Evolutionary conservation across 2,329 filamentous ascomycete genomes (phyloP), one percentile per base, ranked within the genome.

Genomic region (Sporothrix sp.): DNA sequence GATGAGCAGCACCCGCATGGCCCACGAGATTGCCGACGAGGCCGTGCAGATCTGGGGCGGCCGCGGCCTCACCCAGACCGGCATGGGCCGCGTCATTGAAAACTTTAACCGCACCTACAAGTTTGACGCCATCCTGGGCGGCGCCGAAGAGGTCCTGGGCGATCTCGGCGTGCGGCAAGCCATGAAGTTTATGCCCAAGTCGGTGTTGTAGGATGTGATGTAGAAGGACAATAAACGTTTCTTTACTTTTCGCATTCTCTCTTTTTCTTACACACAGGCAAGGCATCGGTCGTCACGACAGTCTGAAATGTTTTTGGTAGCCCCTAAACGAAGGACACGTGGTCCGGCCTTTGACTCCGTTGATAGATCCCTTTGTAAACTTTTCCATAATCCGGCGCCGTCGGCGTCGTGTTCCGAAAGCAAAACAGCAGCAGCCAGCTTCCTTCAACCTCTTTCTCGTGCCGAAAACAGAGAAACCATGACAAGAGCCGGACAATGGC

Each of bases 1-100:
- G 70, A 85, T 84, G 66, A 85, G 81, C 66, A 71, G 75, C 42
- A 94, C 88, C 5, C 78, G 86, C 28, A 80, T 81, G 36, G 85
- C 87, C 1, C 85, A 91, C 63, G 87, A 93, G 61, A 81, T 91
- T 58, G 87, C 88, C 54, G 87, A 93, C 64, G 84, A 90, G 61
- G 78, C 86, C 2, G 82, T 87, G 5, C 88, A 93, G 63, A 90
- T 94, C 62, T 94, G 89, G 67, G 88, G 88, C 42, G 88, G 88
- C 7, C 76, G 87, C 50, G 87, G 81, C 3, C 66, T 94, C 8
- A 94, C 88, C 1, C 83, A 89, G 68, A 78, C 77, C 0, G 87
- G 87, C 14, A 94, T 94, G 87, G 88, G 87, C 43, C 76, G 78
- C 47, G 75, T 87, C 28, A 81, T 94, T 54, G 87, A 94, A 69